Conservation (phyloP, 208 protist genomes). For the Trypanosoma theileri region DNA sequence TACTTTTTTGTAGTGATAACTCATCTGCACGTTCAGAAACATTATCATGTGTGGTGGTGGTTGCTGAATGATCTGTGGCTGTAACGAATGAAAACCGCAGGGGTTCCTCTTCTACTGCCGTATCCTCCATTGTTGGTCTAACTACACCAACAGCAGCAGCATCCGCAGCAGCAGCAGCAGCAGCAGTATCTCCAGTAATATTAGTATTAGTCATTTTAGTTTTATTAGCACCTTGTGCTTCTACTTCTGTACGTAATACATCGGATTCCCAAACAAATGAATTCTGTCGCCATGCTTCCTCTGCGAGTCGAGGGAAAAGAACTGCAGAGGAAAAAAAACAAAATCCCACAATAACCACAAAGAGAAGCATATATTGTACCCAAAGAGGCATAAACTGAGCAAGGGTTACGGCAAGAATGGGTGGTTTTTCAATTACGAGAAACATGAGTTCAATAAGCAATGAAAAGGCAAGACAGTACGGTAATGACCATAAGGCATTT, state of each 20-base stretch:
- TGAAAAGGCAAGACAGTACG: conserved; percentile 67
- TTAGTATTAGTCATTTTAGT: too few relatives aligned
- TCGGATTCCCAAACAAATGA: conserved; percentile 74
- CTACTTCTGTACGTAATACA: conserved; percentile 50
- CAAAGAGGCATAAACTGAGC: conserved; percentile 47
- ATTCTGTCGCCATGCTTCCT: conserved; percentile 31
- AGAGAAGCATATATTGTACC: conserved; percentile 48
- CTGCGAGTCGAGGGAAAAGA: conserved; percentile 52
- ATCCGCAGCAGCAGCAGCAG: too few relatives aligned
- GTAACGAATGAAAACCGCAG: conserved; percentile 1
- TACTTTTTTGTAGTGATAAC: background rate
- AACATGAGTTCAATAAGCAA: conserved; percentile 72
- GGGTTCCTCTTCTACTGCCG: background rate
- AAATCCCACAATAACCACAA: conserved; percentile 43
- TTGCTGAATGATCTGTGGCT: background rate
- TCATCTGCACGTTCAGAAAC: conserved; percentile 1
- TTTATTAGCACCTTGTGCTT: conserved; percentile 2
- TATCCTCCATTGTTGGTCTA: background rate
- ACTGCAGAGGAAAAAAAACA: conserved; percentile 34
- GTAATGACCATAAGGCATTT: conserved; percentile 53
- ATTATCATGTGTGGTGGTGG: background rate
- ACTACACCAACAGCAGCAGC: too few relatives aligned
- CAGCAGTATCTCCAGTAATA: too few relatives aligned
- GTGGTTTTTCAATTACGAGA: conserved; percentile 72
- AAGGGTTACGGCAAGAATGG: conserved; percentile 63